Conservation (phyloP, 1,139 yeast genomes). For the Zhuliangozyma parablackwelliae region DNA sequence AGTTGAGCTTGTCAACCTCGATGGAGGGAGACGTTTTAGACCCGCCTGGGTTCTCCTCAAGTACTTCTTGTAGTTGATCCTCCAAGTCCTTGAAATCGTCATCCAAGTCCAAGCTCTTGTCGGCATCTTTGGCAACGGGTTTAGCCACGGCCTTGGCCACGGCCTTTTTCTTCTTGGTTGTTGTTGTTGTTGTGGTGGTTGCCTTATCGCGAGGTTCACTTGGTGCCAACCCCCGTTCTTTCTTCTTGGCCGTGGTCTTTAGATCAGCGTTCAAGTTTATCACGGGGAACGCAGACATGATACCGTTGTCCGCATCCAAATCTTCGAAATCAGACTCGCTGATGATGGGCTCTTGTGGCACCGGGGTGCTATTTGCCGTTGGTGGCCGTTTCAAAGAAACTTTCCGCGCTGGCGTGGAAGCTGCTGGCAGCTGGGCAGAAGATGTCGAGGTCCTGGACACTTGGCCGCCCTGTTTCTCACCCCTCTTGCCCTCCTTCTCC, state of each 20-base stretch:
- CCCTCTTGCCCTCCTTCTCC: slow-evolving; percentile 9
- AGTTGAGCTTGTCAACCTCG: background rate
- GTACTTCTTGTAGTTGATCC: slow-evolving; percentile 40
- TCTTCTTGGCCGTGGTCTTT: background rate
- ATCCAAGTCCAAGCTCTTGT: slow-evolving; percentile 19
- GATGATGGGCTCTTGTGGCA: slow-evolving; percentile 17
- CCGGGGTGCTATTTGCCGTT: slow-evolving; percentile 12
- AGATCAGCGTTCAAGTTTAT: slow-evolving; percentile 3
- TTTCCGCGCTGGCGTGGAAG: slow-evolving; percentile 1
- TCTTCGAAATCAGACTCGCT: slow-evolving; percentile 38
- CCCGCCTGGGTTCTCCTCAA: slow-evolving; percentile 22
- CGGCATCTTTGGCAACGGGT: slow-evolving; percentile 7
- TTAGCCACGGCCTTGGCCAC: no score
- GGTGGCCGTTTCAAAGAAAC: slow-evolving; percentile 14
- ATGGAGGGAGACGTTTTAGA: slow-evolving; percentile 1
- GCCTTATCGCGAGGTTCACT: background rate
- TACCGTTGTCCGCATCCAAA: slow-evolving; percentile 18
- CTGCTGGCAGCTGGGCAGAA: slow-evolving; percentile 1
- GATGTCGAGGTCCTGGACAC: background rate
- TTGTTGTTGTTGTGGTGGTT: slow-evolving; percentile 1
- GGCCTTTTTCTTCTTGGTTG: slow-evolving; percentile 1
- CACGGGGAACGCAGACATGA: slow-evolving; percentile 7
- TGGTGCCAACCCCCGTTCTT: no score
- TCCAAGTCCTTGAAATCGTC: slow-evolving; percentile 46
- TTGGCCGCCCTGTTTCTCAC: background rate